Base-by-base conservation (phyloP, 2,329 filamentous ascomycete genomes). In the Fusarium algeriense region DNA sequence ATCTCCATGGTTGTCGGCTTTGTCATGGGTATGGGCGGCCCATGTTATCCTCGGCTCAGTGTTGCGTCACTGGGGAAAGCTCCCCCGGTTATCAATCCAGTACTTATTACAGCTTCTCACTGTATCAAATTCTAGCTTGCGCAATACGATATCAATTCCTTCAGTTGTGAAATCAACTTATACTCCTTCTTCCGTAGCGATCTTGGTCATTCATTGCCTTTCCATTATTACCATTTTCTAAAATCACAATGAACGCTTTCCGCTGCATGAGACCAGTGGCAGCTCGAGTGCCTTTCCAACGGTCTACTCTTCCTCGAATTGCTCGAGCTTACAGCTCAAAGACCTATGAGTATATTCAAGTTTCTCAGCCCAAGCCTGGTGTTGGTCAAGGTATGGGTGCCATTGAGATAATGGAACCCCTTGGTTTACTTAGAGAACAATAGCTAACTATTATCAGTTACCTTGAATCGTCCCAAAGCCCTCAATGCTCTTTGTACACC, bases 401-500 rank as follows among this genome's bases (percentile, higher is more conserved):
- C 9, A 12, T 9, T 17, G 14, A 32, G 20, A 37, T 11, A 38
- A 35, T 34, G 17, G 7, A 28, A 40, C 40, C n/a, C 15, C 35
- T 34, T 41, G 32, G 40, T 26, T 28, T 28, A n/a, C 54, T 26
- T 26, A 30, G 30, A 30, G 17, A 17, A 15, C 15, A 46, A 6
- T 23, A 19, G 26, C 60, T 60, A 54, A 60, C 40, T 54, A 37
- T 58, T 65, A 53, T 41, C 75, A 98, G 95, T 98, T 78, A 96
- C 94, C 17, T 86, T 99, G 73, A 94, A 97, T 87, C 92, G 96
- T 46, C 96, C 96, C 70, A 97, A 97, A 86, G 94, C 95, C 46
- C 90, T 97, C 78, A 99, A 99, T 81, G 96, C 96, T 48, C 90
- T 99, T 71, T 95, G 89, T 83, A 96, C 93, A 10, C 94, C 95